Evolutionary conservation across 2,329 filamentous ascomycete species (phyloP).

Genomic region (Rutstroemia sp.): DNA sequence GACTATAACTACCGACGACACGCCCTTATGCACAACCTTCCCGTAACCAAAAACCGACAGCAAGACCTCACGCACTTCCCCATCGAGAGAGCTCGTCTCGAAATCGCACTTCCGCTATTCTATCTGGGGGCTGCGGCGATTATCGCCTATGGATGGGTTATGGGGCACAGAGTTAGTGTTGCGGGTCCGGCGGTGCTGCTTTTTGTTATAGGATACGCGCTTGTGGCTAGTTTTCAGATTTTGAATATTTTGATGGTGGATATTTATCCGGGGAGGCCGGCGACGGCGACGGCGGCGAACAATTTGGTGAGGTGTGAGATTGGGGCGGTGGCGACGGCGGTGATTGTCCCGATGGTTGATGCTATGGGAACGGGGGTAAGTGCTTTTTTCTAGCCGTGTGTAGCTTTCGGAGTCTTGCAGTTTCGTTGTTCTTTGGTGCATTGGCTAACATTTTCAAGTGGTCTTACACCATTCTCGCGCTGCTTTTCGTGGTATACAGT

Average conservation of each 20-base stretch:
- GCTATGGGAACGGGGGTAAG: slow-evolving; percentile 39
- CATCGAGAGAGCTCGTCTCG: slow-evolving; percentile 43
- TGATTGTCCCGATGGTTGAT: slow-evolving; percentile 44
- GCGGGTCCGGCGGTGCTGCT: slow-evolving; percentile 42
- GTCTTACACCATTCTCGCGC: slow-evolving; percentile 42
- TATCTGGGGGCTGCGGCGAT: slow-evolving; percentile 41
- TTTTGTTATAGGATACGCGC: slow-evolving; percentile 39
- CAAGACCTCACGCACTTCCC: slow-evolving; percentile 42
- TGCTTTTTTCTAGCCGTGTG: background rate
- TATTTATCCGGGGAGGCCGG: slow-evolving; percentile 32
- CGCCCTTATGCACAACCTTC: slow-evolving; percentile 43
- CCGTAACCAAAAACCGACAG: slow-evolving; percentile 45
- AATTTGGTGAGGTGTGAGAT: slow-evolving; percentile 49
- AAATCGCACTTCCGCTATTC: slow-evolving; percentile 43
- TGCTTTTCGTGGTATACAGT: slow-evolving; percentile 21
- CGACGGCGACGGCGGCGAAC: slow-evolving; percentile 44
- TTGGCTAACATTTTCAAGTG: slow-evolving; percentile 25
- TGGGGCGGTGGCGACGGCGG: slow-evolving; percentile 44
- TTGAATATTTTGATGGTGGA: slow-evolving; percentile 48
- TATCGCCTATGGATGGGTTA: slow-evolving; percentile 44
- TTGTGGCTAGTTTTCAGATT: slow-evolving; percentile 46
- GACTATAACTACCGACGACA: slow-evolving; percentile 60
- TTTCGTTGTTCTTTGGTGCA: background rate
- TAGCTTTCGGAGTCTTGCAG: too few relatives aligned
- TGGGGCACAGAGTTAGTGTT: slow-evolving; percentile 35